phyloP scores from a whole-genome alignment of 345 rosid genomes.

The Gossypium anomalum region DNA sequence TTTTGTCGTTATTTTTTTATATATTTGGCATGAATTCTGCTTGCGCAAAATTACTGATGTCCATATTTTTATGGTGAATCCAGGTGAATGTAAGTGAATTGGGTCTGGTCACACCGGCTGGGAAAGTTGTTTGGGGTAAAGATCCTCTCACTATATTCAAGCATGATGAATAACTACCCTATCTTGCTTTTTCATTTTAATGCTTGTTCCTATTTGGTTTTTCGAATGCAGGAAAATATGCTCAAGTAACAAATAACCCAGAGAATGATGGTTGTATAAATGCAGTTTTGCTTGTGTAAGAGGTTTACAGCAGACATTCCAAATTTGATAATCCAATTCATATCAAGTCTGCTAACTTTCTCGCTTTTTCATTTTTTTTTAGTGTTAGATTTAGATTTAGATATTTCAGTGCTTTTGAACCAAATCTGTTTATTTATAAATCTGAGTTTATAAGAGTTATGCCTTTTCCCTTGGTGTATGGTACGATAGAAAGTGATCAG shows the following conservation, averaged over 20 bases:
- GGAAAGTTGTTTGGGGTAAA: slow-evolving; percentile 95
- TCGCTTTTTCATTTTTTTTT: too few species aligned
- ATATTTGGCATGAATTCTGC: not conserved
- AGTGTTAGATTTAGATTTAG: too few species aligned
- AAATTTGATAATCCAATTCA: too few species aligned
- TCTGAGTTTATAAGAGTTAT: too few species aligned
- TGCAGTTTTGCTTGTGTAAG: slow-evolving; percentile 75
- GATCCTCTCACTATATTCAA: not conserved
- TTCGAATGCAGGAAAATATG: slow-evolving; percentile 69
- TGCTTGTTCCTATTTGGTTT: not conserved
- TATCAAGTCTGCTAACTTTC: too few species aligned
- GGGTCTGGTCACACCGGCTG: slow-evolving; percentile 87
- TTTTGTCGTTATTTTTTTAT: too few species aligned
- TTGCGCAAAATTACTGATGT: not conserved
- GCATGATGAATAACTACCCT: not conserved
- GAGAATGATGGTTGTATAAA: slow-evolving; percentile 89
- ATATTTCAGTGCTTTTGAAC: too few species aligned
- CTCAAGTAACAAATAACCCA: slow-evolving; percentile 90
- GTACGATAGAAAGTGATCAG: too few species aligned
- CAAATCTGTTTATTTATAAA: too few species aligned
- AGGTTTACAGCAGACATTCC: not conserved
- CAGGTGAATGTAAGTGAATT: slow-evolving; percentile 96
- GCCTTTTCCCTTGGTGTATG: too few species aligned
- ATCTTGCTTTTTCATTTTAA: not conserved
- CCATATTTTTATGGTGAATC: not conserved